phyloP scores from a whole-genome alignment of 768 basidiomycete species.

The Xerocomus potaroensis region DNA sequence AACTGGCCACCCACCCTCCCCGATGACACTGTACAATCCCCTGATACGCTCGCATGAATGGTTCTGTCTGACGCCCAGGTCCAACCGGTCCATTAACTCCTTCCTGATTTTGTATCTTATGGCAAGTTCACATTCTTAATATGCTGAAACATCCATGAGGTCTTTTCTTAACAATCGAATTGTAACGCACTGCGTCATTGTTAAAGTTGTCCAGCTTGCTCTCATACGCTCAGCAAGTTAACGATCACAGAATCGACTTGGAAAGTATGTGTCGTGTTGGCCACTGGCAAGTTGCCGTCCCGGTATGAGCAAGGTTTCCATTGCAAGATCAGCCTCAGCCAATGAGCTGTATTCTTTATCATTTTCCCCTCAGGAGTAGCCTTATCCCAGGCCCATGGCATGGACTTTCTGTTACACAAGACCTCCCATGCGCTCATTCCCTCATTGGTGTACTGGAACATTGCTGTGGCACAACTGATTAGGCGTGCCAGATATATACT shows the following conservation, averaged over 20 bases:
- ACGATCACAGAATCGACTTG: not conserved
- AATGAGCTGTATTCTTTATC: not conserved
- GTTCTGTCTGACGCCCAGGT: not conserved
- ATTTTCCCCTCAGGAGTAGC: no score
- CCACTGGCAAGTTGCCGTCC: not conserved
- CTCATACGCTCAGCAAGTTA: not conserved
- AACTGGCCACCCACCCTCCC: conserved; percentile 29
- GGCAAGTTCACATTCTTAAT: not conserved
- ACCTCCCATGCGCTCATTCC: conserved; percentile 38
- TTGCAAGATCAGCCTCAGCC: not conserved
- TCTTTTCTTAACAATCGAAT: not conserved
- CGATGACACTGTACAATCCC: conserved; percentile 15
- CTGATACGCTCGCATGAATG: conserved; percentile 20
- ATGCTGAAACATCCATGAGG: not conserved
- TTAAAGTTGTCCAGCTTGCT: not conserved
- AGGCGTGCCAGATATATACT: conserved; percentile 23
- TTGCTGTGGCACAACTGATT: conserved; percentile 35
- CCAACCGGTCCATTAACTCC: not conserved
- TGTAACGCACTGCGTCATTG: not conserved
- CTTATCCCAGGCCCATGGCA: no score
- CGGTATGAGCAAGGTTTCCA: not conserved
- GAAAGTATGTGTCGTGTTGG: no score
- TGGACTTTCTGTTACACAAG: conserved; percentile 36
- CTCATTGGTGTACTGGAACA: conserved; percentile 45
- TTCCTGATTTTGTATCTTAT: not conserved